Evolutionary conservation across 495 filamentous ascomycete genomes (phyloP).

Genomic region (Daldinia concentrica): DNA sequence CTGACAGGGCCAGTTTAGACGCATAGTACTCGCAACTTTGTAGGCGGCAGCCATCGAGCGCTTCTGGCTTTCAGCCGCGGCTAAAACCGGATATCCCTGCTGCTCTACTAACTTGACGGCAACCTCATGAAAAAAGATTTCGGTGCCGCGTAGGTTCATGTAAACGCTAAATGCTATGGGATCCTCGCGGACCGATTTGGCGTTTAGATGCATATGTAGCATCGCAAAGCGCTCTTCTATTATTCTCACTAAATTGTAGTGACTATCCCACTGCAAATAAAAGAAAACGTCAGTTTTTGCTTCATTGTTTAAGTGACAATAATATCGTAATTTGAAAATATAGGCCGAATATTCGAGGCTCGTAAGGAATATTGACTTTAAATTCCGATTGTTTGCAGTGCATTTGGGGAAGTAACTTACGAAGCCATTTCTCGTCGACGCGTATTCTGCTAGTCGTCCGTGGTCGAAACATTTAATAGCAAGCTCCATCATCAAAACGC

Average conservation of each 20-base stretch:
- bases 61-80: conserved; percentile 5
- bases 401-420: neutral
- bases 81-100: conserved; percentile 3
- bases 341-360: neutral
- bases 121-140: conserved; percentile 7
- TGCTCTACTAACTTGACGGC: conserved; percentile 4
- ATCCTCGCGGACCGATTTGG: conserved; percentile 10
- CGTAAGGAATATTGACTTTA: neutral
- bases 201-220: conserved; percentile 13
- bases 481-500: conserved; percentile 16
- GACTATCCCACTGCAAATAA: conserved; percentile 7
- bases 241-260: conserved; percentile 4
- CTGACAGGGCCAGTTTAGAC: conserved; percentile 8
- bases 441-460: conserved; percentile 1
- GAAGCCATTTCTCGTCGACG: neutral
- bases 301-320: neutral
- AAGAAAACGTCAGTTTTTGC: neutral
- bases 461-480: conserved; percentile 11
- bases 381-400: neutral
- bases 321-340: neutral
- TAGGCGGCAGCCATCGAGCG: conserved; percentile 9
- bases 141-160: conserved; percentile 11
- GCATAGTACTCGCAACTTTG: conserved; percentile 10
- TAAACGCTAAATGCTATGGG: conserved; percentile 12
- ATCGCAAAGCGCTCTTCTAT: conserved; percentile 7